Evolutionary conservation across 2,329 filamentous ascomycete genomes (phyloP).

Genomic region (Calonectria leucothoes): DNA sequence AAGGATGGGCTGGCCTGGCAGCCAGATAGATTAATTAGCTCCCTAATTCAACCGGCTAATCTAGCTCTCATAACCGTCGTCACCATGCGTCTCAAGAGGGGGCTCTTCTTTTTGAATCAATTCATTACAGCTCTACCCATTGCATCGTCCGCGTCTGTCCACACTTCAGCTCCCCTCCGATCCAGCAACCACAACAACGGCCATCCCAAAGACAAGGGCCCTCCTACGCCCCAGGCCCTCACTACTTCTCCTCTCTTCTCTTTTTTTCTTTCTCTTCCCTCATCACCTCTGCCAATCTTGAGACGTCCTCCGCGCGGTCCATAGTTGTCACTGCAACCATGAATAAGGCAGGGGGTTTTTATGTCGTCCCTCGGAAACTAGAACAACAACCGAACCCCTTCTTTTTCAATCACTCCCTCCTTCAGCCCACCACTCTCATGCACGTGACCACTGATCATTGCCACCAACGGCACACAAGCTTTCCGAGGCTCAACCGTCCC

Average conservation of each 20-base stretch:
- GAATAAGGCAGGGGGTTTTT: background rate
- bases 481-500: constrained; percentile 39
- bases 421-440: constrained; percentile 49
- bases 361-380: constrained; percentile 35
- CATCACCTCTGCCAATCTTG: constrained; percentile 35
- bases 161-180: constrained; percentile 40
- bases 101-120: constrained; percentile 42
- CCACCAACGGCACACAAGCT: constrained; percentile 39
- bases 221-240: constrained; percentile 26
- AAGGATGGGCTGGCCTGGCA: background rate
- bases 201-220: constrained; percentile 29
- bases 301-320: constrained; percentile 30
- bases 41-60: background rate
- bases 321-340: background rate
- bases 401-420: constrained; percentile 44
- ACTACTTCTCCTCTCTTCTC: constrained; percentile 19
- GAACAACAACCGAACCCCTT: constrained; percentile 38
- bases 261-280: constrained; percentile 29
- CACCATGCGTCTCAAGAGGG: constrained; percentile 27
- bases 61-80: constrained; percentile 34
- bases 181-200: constrained; percentile 40
- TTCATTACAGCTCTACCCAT: constrained; percentile 47
- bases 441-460: constrained; percentile 44
- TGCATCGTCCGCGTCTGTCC: constrained; percentile 44
- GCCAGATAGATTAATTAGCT: background rate